A percentile compares a stretch with the other conserved stretches of the same genome.
Evolutionary conservation across 1,139 yeast genomes (phyloP).

Genomic region (Geotrichum candidum): DNA sequence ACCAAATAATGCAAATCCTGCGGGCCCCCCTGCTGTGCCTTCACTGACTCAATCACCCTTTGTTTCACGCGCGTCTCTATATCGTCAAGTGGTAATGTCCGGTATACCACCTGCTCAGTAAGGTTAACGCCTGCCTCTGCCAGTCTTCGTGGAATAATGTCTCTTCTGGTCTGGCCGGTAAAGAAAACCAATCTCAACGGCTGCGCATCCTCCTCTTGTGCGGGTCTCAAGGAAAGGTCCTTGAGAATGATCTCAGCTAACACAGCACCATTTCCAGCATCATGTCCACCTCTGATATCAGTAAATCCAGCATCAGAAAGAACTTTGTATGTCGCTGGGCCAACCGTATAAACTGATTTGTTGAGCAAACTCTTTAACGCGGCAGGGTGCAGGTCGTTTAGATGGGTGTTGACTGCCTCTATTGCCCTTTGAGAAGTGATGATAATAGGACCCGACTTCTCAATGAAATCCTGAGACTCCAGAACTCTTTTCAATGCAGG

Average conservation of each 20-base stretch:
- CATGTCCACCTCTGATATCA: constrained; percentile 62
- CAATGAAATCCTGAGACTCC: constrained; percentile 38
- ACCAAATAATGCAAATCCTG: constrained; percentile 53
- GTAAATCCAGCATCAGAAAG: constrained; percentile 57
- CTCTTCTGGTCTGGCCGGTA: constrained; percentile 82
- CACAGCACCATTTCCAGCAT: constrained; percentile 76
- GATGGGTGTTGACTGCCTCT: constrained; percentile 51
- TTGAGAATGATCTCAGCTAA: constrained; percentile 59
- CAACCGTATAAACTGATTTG: constrained; percentile 76
- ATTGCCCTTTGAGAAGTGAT: constrained; percentile 94
- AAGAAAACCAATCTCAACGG: constrained; percentile 55
- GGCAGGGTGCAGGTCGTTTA: constrained; percentile 19
- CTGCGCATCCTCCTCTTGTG: constrained; percentile 19
- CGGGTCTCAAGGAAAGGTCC: constrained; percentile 41
- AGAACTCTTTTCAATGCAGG: constrained; percentile 42
- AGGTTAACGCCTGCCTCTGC: constrained; percentile 43
- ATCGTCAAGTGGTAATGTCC: constrained; percentile 46
- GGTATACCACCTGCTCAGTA: constrained; percentile 62
- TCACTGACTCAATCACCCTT: constrained; percentile 7
- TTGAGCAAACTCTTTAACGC: constrained; percentile 19
- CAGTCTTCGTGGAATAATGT: constrained; percentile 66
- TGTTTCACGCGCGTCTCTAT: constrained; percentile 18
- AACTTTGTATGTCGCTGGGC: constrained; percentile 78
- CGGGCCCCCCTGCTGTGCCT: not conserved
- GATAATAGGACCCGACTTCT: constrained; percentile 48